Evolutionary conservation across 192 early-diverging fungal species (phyloP).

Genomic region (Funneliformis geosporum): DNA sequence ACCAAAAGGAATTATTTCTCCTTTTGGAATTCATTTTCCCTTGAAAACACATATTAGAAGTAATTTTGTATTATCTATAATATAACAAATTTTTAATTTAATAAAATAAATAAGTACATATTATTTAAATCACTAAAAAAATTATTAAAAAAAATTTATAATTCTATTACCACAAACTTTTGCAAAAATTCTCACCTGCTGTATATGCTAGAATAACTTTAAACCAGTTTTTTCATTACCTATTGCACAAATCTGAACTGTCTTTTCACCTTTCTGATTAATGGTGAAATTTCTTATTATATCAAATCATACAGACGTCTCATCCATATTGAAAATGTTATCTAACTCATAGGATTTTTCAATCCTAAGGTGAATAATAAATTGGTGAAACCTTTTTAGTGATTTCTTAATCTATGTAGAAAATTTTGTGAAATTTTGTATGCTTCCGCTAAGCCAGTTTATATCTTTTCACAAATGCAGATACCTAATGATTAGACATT

Average conservation of each 20-base stretch:
- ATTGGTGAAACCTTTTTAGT: neutral
- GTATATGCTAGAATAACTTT: neutral
- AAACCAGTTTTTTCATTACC: slow-evolving; percentile 7
- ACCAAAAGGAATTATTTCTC: neutral
- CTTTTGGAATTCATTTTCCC: neutral
- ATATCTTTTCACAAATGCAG: neutral
- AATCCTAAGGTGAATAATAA: neutral
- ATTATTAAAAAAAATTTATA: too few relatives aligned
- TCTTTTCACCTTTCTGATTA: neutral
- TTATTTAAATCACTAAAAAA: too few relatives aligned
- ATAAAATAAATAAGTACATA: too few relatives aligned
- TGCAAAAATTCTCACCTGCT: neutral
- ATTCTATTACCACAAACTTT: too few relatives aligned
- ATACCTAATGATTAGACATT: neutral
- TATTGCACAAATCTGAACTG: neutral
- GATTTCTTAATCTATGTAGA: neutral
- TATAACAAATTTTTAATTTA: too few relatives aligned
- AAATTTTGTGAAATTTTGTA: slow-evolving; percentile 2
- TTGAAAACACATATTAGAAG: neutral
- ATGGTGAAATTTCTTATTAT: neutral
- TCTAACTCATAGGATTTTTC: neutral
- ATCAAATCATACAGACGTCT: slow-evolving; percentile 2
- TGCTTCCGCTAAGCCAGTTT: neutral
- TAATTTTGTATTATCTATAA: neutral
- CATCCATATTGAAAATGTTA: slow-evolving; percentile 11